phyloP scores from a whole-genome alignment of 495 filamentous ascomycete genomes.

The Cercophora samala region DNA sequence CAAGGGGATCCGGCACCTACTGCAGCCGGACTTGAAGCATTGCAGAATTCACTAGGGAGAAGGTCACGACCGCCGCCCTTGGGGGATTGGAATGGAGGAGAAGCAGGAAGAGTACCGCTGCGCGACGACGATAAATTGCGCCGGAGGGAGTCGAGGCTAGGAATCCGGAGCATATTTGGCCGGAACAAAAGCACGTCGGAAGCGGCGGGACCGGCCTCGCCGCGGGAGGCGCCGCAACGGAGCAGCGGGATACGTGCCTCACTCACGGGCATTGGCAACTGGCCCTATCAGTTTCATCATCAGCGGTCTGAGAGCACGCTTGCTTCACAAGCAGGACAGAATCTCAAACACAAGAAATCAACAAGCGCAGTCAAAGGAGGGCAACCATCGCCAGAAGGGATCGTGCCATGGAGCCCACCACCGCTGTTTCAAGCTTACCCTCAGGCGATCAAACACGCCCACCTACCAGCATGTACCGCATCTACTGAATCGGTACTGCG shows the following conservation, averaged over 20 bases:
- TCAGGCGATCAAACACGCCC: slow-evolving; percentile 62
- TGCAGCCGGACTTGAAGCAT: slow-evolving; percentile 23
- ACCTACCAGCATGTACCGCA: slow-evolving; percentile 49
- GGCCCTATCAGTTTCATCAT: slow-evolving; percentile 35
- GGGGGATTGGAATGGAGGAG: slow-evolving; percentile 16
- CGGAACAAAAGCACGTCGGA: slow-evolving; percentile 35
- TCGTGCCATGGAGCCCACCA: slow-evolving; percentile 66
- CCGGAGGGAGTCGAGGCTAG: slow-evolving; percentile 48
- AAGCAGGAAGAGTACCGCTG: slow-evolving; percentile 26
- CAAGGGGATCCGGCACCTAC: slow-evolving; percentile 21
- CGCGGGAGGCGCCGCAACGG: slow-evolving; percentile 24
- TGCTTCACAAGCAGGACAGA: slow-evolving; percentile 19
- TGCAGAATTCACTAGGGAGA: slow-evolving; percentile 19
- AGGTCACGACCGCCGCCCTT: slow-evolving; percentile 29
- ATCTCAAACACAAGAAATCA: slow-evolving; percentile 40
- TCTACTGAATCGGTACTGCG: slow-evolving; percentile 62
- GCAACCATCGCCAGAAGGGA: slow-evolving; percentile 20
- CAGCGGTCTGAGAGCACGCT: slow-evolving; percentile 43
- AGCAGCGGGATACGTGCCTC: slow-evolving; percentile 42
- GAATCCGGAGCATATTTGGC: slow-evolving; percentile 48
- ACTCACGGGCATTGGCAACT: slow-evolving; percentile 38
- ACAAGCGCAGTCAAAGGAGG: slow-evolving; percentile 27
- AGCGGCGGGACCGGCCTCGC: slow-evolving; percentile 21
- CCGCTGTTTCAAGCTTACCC: slow-evolving; percentile 90
- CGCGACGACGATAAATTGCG: slow-evolving; percentile 32